phyloP scores from a whole-genome alignment of 805 yeast genomes.

The Kodamaea leandrae region DNA sequence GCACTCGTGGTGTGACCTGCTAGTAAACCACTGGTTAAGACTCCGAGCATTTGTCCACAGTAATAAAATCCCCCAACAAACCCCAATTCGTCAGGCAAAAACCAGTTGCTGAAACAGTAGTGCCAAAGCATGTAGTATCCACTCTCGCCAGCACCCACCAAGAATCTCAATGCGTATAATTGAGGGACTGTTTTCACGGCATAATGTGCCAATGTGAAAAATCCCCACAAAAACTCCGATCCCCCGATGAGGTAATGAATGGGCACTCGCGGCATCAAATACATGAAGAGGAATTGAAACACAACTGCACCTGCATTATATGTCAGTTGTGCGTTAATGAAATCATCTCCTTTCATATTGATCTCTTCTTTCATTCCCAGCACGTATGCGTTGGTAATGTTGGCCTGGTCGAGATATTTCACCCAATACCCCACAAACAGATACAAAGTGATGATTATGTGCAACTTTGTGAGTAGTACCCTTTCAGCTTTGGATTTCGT shows the following conservation, averaged over 20 bases:
- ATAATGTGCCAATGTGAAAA: conserved; percentile 18
- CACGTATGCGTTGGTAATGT: conserved; percentile 24
- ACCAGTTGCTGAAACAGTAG: conserved; percentile 29
- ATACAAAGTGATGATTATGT: conserved; percentile 34
- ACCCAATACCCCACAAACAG: conserved; percentile 25
- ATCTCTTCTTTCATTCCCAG: conserved; percentile 19
- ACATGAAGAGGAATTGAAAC: conserved; percentile 25
- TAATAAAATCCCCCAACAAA: conserved; percentile 24
- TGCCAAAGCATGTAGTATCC: conserved; percentile 8
- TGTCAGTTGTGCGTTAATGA: conserved; percentile 20
- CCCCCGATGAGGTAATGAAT: conserved; percentile 20
- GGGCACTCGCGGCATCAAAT: conserved; percentile 20
- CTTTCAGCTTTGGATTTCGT: conserved; percentile 20
- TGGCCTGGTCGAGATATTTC: conserved; percentile 23
- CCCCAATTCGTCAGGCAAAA: conserved; percentile 45
- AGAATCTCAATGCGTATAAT: conserved; percentile 20
- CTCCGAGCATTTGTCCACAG: conserved; percentile 30
- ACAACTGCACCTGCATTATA: conserved; percentile 23
- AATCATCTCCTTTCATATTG: conserved; percentile 21
- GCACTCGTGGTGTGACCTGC: conserved; percentile 15
- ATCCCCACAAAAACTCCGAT: conserved; percentile 21
- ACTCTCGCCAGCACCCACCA: conserved; percentile 18
- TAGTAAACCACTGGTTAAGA: conserved; percentile 28
- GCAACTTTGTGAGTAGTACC: conserved; percentile 33
- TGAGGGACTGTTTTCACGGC: conserved; percentile 17